A percentile compares a stretch with the other conserved stretches of the same genome.
Conservation (phyloP, 805 yeast species). For the Spathaspora girioi region DNA sequence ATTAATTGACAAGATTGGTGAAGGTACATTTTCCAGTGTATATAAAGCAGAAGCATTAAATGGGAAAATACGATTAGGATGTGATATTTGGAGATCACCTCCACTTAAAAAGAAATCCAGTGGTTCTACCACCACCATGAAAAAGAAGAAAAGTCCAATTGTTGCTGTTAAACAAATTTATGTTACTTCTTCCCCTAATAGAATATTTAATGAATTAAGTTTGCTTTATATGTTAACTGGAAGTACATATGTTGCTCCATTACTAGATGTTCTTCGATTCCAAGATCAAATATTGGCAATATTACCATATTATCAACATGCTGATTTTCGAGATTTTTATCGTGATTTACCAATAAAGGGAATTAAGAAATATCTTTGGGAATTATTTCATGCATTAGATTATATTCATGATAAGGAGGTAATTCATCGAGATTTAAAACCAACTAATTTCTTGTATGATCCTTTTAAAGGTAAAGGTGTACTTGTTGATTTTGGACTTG, state of each 20-base stretch:
- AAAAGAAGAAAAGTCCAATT: constrained; percentile 31
- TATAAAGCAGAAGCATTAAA: constrained; percentile 56
- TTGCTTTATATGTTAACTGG: constrained; percentile 68
- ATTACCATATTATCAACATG: constrained; percentile 84
- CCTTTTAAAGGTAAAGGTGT: constrained; percentile 69
- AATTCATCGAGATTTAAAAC: constrained; percentile 44
- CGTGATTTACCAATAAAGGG: constrained; percentile 77
- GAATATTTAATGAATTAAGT: constrained; percentile 85
- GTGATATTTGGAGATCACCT: constrained; percentile 44
- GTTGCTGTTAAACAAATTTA: constrained; percentile 93
- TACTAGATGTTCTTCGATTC: constrained; percentile 79
- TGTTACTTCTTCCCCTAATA: constrained; percentile 90
- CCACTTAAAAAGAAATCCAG: constrained; percentile 27
- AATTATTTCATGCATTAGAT: constrained; percentile 70
- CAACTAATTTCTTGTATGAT: constrained; percentile 68
- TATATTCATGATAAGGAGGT: constrained; percentile 49
- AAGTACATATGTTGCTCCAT: constrained; percentile 76
- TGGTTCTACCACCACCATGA: constrained; percentile 13
- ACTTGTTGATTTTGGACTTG: constrained; percentile 88
- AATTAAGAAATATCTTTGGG: constrained; percentile 75
- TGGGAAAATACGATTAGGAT: constrained; percentile 33
- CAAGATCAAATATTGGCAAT: constrained; percentile 94
- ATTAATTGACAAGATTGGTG: constrained; percentile 58
- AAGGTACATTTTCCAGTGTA: constrained; percentile 63
- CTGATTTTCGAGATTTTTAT: constrained; percentile 85